Conservation (phyloP, 345 rosid genomes). For the rapeseed (Brassica napus) region Da-Ae NC_063448.1:48490501-48491000, state of each 20-base stretch:
- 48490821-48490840: too few species aligned
- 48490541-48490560: constrained; percentile 91
- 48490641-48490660: constrained; percentile 14
- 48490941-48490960: not conserved
- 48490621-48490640: constrained; percentile 47
- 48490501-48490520: constrained; percentile 54
- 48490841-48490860: not conserved
- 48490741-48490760: not conserved
- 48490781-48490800: too few species aligned
- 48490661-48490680: not conserved
- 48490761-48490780: too few species aligned
- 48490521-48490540: constrained; percentile 81
- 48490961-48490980: not conserved
- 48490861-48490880: not conserved
- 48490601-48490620: constrained; percentile 62
- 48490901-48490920: not conserved
- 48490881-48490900: not conserved
- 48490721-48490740: constrained; percentile 1
- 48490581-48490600: constrained; percentile 60
- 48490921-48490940: not conserved
- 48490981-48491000: not conserved
- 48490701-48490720: not conserved
- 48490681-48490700: too few species aligned
- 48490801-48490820: too few species aligned
- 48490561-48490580: constrained; percentile 61